These are phyloP conservation scores for Paraglomus brasilianum DNA, from an alignment of 192 early-diverging fungal species.

Conservation along the genomic window DNA sequence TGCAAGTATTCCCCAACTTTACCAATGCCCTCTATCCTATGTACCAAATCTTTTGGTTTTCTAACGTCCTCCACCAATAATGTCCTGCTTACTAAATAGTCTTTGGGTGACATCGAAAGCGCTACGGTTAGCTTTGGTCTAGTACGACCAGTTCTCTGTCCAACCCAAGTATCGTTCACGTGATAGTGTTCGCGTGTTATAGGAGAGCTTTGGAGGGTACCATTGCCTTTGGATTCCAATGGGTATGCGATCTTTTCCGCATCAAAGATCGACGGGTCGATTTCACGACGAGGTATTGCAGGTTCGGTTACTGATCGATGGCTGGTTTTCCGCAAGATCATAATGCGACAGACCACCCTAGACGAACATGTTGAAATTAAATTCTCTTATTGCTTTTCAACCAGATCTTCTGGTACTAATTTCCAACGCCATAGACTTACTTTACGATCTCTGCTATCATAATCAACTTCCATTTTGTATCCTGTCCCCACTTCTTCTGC, in stretches of 20 bases:
- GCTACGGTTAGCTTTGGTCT: slow-evolving; percentile 32
- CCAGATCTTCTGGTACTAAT: slow-evolving; percentile 1
- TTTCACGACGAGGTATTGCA: slow-evolving; percentile 24
- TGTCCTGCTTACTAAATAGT: slow-evolving; percentile 54
- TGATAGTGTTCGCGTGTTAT: slow-evolving; percentile 27
- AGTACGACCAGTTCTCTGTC: slow-evolving; percentile 38
- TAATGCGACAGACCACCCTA: slow-evolving; percentile 29
- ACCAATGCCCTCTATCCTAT: slow-evolving; percentile 50
- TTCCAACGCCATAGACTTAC: slow-evolving; percentile 38
- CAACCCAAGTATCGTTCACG: slow-evolving; percentile 43
- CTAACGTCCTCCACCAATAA: slow-evolving; percentile 62
- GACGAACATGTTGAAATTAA: slow-evolving; percentile 17
- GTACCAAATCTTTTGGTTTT: slow-evolving; percentile 70
- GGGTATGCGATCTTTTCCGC: slow-evolving; percentile 40
- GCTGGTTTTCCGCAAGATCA: slow-evolving; percentile 15
- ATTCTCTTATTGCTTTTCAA: slow-evolving; percentile 28
- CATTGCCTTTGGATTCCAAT: slow-evolving; percentile 69
- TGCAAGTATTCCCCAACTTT: slow-evolving; percentile 74
- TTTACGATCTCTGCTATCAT: slow-evolving; percentile 66
- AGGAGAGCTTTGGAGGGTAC: slow-evolving; percentile 40
- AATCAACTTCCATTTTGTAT: slow-evolving; percentile 61
- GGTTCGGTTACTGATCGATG: slow-evolving; percentile 14
- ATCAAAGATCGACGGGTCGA: slow-evolving; percentile 26
- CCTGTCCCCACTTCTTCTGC: slow-evolving; percentile 60
- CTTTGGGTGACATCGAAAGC: slow-evolving; percentile 48